Base-by-base conservation (phyloP, 495 filamentous ascomycete species). In the Hypoxylon lienhwacheense region DNA sequence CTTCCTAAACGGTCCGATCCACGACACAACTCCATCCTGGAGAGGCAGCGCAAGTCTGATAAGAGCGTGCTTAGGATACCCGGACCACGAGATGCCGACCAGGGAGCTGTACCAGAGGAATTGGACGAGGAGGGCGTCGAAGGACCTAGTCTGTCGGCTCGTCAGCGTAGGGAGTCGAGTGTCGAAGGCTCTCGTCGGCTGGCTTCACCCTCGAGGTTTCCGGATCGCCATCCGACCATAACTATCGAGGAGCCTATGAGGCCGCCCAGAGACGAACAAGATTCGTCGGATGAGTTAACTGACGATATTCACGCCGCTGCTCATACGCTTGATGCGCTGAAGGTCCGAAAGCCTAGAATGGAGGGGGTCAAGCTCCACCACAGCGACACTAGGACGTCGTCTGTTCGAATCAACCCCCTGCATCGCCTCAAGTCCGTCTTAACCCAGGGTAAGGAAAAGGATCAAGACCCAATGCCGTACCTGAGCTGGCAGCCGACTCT, bases 401-500 rank as follows among this genome's bases (percentile, higher is more conserved):
- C 42, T 10, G 5, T 29, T 28, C 42, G 51, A 22, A 35, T 48
- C 14, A 50, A 57, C 44, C 61, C 65, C 14, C 21, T 67, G 15
- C 34, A 45, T 1, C 47, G 48, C 12, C 39, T 67, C 37, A 63
- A 37, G 48, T 54, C 67, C 0, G 76, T 67, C n/a, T 61, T 80
- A 33, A 70, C 77, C 15, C 50, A 66, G 34, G 58, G 73, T 21
- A 72, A 79, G 57, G 72, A 76, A 8, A 68, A 73, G 11, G 77
- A 78, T 25, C 62, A 68, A 4, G 77, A 78, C 26, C 62, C 70
- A 4, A 86, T 85, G 16, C 91, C 93, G 0, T 98, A 98, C 67
- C 78, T 98, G 16, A 96, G 89, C 66, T 97, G 89, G 84, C 83
- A 91, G 66, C 89, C 93, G 4, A 98, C 93, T 0, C 75, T 96